A percentile compares a stretch with the other conserved stretches of the same genome.
These are phyloP conservation scores for Huntiella savannae DNA, from an alignment of 2,329 filamentous ascomycete genomes.

Conservation along the genomic window DNA sequence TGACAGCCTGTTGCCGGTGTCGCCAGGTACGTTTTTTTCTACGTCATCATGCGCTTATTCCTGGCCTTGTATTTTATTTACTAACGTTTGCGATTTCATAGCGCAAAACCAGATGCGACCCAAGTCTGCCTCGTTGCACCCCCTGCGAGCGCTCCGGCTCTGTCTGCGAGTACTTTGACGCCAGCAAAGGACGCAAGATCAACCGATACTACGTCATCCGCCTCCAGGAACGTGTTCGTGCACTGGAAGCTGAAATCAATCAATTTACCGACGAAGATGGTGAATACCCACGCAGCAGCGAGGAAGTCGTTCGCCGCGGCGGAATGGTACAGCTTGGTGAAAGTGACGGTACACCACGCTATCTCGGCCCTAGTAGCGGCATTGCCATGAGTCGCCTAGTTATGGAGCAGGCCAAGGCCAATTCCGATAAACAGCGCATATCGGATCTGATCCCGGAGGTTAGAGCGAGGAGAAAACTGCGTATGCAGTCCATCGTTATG, in stretches of 20 bases:
- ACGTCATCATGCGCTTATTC: too few relatives aligned
- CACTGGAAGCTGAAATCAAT: constrained; percentile 63
- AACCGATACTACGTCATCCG: constrained; percentile 83
- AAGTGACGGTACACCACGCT: constrained; percentile 69
- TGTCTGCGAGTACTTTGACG: constrained; percentile 88
- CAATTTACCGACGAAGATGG: constrained; percentile 62
- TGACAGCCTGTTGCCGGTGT: constrained; percentile 65
- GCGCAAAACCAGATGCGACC: constrained; percentile 94
- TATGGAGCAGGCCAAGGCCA: constrained; percentile 91
- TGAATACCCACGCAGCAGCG: constrained; percentile 48
- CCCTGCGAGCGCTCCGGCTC: constrained; percentile 86
- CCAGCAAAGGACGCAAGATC: constrained; percentile 66
- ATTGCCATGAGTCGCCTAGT: constrained; percentile 88
- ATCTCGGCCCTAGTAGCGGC: constrained; percentile 81
- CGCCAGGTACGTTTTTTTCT: constrained; percentile 36
- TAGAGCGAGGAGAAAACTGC: constrained; percentile 35
- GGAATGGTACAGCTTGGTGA: constrained; percentile 72
- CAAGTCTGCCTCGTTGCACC: constrained; percentile 72
- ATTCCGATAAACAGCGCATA: constrained; percentile 77
- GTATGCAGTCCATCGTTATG: constrained; percentile 40
- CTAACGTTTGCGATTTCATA: constrained; percentile 19
- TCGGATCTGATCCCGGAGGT: constrained; percentile 73
- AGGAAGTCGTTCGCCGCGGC: constrained; percentile 72
- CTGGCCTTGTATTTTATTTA: too few relatives aligned
- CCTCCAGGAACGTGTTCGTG: constrained; percentile 69